Base-by-base conservation (phyloP, 257 asterid genomes). In the Anisodus tanguticus region DNA sequence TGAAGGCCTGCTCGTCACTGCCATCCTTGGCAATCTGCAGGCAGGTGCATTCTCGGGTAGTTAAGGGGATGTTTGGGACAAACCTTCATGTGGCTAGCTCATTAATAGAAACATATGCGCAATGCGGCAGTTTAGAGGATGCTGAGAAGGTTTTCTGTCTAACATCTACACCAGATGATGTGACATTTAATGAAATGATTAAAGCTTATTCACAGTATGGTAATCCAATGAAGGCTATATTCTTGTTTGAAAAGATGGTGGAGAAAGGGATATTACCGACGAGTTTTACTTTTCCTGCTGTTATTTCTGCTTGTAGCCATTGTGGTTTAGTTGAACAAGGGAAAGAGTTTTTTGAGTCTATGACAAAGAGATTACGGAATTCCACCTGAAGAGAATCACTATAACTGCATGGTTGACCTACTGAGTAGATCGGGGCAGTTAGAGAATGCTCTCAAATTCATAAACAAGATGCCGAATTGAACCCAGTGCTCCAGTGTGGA, bases 361-460 rank as follows among this genome's bases (percentile, higher is more conserved):
- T 86, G 87, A 76, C 67, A 22, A 47, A 49, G 35, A 51, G 35
- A 84, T 67, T 84, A 72, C 35, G 6, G 47, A 11, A 80, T 86
- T 31, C 19, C 17, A 19, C 87, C 87, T 8, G 87, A 86, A 68
- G 87, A 80, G 67, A 86, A 74, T 8, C 89, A 86, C 62, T 84
- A 86, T 51, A 72, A 85, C 83, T 84, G 85, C 89, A 80, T 83
- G 89, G 89, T 86, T 43, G 89, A 86, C 82, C 69, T 86, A 49
- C 13, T 80, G 62, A 81, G 89, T 85, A 84, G 89, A 72, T 84
- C 87, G 62, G 87, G 87, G 47, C 66, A 72, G 11, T 82, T 86
- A 6, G 85, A 71, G 59, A 83, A 26, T 17, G 87, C 89, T 53
- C 45, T 80, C 6, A 37, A 80, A 39, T 86, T 83, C 85, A 83